Percentiles rank a stretch among this genome's conserved stretches.
Evolutionary conservation across 495 filamentous ascomycete species (phyloP).

Genomic region (Ascodesmis nigricans): DNA sequence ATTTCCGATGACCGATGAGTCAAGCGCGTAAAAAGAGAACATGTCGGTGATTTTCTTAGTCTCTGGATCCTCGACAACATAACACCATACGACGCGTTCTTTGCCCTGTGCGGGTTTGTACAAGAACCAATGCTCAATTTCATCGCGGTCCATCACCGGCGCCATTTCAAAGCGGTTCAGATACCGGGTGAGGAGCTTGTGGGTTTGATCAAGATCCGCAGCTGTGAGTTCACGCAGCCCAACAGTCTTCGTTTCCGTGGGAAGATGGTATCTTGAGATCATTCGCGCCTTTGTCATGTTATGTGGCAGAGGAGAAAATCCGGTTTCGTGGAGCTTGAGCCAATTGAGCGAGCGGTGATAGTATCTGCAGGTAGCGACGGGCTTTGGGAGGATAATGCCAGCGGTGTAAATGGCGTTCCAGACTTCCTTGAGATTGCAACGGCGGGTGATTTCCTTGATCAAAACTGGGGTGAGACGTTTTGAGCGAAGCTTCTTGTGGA

Average conservation of each 20-base stretch:
- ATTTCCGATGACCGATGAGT: conserved; percentile 67
- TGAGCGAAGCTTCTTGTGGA: conserved; percentile 89
- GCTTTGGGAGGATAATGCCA: conserved; percentile 71
- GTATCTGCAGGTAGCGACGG: conserved; percentile 79
- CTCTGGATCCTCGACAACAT: conserved; percentile 46
- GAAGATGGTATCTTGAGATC: conserved; percentile 56
- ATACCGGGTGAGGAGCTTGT: conserved; percentile 53
- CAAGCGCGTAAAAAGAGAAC: conserved; percentile 87
- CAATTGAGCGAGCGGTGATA: conserved; percentile 84
- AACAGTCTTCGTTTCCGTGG: conserved; percentile 40
- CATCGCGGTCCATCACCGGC: conserved; percentile 53
- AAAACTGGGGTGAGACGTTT: conserved; percentile 81
- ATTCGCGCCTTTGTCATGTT: conserved; percentile 65
- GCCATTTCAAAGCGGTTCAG: conserved; percentile 61
- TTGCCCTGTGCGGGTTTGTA: conserved; percentile 32
- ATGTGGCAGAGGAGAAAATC: conserved; percentile 62
- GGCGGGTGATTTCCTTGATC: conserved; percentile 89
- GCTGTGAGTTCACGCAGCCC: conserved; percentile 59
- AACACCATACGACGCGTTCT: conserved; percentile 76
- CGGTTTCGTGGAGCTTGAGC: conserved; percentile 82
- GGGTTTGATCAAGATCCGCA: conserved; percentile 61
- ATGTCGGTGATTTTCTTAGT: conserved; percentile 68
- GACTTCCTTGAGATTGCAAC: conserved; percentile 59
- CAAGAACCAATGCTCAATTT: conserved; percentile 74
- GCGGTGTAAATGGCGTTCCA: conserved; percentile 93